Evolutionary conservation across 768 basidiomycete species (phyloP), one percentile per base, ranked within the genome.

Genomic region (Kwoniella europaea): DNA sequence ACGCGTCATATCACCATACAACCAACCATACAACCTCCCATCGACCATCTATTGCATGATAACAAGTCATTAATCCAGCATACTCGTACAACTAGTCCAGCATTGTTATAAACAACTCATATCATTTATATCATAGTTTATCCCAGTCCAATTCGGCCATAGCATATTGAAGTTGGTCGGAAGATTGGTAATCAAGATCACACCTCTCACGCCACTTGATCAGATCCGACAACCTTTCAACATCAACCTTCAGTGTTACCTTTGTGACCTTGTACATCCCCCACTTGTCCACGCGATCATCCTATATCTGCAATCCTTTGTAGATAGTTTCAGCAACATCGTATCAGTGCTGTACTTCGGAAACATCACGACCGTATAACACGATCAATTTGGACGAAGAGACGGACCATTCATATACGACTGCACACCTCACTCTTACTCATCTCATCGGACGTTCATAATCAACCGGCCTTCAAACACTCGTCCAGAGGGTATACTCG

Each of bases 121-220:
- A 20, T 55, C 54, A 55, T 55, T n/a, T 55, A 55, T 55, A 55
- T 55, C 54, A 55, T 55, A 55, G 54, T 55, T n/a, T n/a, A 55
- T 55, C 24, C 7, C 35, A 35, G 6, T 6, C 35, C 35, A 35
- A 55, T 6, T 10, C n/a, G 10, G 22, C 15, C 24, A 18, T 55
- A 15, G 46, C 46, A n/a, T 55, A 55, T 10, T 5, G 12, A 55
- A n/a, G 54, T n/a, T 12, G 4, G 12, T 24, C 4, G 20, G 54
- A 55, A 55, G 54, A n/a, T 55, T 55, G 10, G 54, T 55, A 55
- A 55, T 55, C 54, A 55, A 20, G 16, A 10, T 55, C n/a, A 20
- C 20, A 4, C 6, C 54, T 55, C 54, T 55, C 54, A 55, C 54
- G 54, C 54, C 54, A 55, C 54, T 55, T 12, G 46, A 50, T 50